phyloP scores from a whole-genome alignment of 306 rosid species.

The Vigna mungo region DNA sequence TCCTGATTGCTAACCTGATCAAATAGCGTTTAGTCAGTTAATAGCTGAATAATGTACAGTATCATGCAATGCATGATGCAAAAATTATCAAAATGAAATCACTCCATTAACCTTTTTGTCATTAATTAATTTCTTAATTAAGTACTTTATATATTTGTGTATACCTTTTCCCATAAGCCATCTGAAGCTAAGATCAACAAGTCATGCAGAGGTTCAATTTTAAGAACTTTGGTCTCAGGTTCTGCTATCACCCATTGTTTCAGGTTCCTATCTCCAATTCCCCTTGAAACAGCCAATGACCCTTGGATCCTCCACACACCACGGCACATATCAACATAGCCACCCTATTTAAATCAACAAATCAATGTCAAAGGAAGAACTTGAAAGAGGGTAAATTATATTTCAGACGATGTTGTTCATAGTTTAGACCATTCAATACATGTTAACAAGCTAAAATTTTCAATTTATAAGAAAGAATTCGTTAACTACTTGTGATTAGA shows the following conservation, averaged over 20 bases:
- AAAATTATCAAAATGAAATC: not conserved
- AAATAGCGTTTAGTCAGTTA: slow-evolving; percentile 29
- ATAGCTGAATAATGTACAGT: not conserved
- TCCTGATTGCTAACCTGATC: slow-evolving; percentile 78
- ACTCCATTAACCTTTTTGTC: not conserved
- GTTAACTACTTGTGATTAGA: not conserved
- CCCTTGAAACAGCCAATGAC: slow-evolving; percentile 81
- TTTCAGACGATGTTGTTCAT: not conserved
- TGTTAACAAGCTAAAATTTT: too few species aligned
- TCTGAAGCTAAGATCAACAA: slow-evolving; percentile 86
- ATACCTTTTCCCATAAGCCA: slow-evolving; percentile 91
- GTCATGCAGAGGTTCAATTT: slow-evolving; percentile 67
- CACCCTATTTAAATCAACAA: slow-evolving; percentile 62
- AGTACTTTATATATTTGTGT: not conserved
- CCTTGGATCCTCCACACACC: slow-evolving; percentile 91
- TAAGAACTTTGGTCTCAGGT: slow-evolving; percentile 72
- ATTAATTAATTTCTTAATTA: not conserved
- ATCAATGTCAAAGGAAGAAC: slow-evolving; percentile 33
- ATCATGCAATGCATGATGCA: not conserved
- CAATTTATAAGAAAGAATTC: too few species aligned
- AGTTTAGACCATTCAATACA: not conserved
- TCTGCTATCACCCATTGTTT: slow-evolving; percentile 82
- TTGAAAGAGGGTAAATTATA: not conserved
- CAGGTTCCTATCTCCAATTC: slow-evolving; percentile 75
- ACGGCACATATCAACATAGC: slow-evolving; percentile 78